Percentiles rank a stretch among this genome's conserved stretches.
phyloP scores from a whole-genome alignment of 1,284 basidiomycete genomes.

The Melampsora larici-populina region DNA sequence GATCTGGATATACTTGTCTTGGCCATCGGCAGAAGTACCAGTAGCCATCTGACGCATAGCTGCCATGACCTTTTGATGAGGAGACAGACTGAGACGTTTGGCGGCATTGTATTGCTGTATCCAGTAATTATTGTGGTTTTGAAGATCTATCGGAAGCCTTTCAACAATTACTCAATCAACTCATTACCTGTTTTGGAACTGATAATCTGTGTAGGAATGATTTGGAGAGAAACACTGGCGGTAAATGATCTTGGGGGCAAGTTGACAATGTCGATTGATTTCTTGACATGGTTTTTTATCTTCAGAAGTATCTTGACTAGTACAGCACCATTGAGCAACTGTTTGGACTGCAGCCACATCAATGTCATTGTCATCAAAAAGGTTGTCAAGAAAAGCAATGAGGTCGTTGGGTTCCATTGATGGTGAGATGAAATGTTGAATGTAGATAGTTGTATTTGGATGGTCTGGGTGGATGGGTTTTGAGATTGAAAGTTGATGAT shows the following conservation, averaged over 20 bases:
- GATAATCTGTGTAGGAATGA: background rate
- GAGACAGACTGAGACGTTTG: background rate
- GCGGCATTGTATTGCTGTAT: too few species aligned
- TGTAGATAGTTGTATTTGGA: too few species aligned
- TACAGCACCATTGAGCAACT: background rate
- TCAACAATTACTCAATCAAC: background rate
- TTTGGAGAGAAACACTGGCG: background rate
- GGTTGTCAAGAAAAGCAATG: background rate
- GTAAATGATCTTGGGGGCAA: background rate
- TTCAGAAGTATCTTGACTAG: background rate
- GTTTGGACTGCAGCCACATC: background rate
- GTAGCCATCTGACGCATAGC: conserved; percentile 11
- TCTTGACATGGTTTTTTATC: background rate
- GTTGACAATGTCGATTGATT: background rate
- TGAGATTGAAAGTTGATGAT: too few species aligned
- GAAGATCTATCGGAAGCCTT: background rate
- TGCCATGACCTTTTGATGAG: conserved; percentile 12
- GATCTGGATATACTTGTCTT: background rate
- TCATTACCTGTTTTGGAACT: background rate
- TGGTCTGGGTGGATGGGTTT: background rate
- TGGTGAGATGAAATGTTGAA: background rate
- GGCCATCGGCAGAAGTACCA: conserved; percentile 1
- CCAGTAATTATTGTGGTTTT: background rate
- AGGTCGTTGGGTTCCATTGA: background rate
- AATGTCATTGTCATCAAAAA: background rate